A percentile compares a stretch with the other conserved stretches of the same genome.
phyloP scores from a whole-genome alignment of 352 stramenopile species.

The Peronospora destructor region DNA sequence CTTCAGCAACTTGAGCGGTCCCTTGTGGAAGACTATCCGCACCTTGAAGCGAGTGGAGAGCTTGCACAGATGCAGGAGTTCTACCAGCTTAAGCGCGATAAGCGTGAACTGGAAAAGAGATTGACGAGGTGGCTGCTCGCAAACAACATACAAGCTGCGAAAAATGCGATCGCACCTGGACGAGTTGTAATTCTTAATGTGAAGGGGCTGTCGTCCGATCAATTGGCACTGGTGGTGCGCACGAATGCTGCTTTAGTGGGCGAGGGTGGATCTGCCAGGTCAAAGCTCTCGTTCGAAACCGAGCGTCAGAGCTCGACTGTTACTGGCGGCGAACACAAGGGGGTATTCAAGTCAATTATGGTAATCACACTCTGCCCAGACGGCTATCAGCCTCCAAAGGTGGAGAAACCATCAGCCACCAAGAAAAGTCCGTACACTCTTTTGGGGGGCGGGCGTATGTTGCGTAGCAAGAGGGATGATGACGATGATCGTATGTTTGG shows the following conservation, averaged over 20 bases:
- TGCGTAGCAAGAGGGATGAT: conserved; percentile 50
- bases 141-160: conserved; percentile 56
- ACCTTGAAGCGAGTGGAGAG: conserved; percentile 52
- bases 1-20: conserved; percentile 42
- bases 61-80: conserved; percentile 56
- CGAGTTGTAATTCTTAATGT: conserved; percentile 58
- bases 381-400: conserved; percentile 49
- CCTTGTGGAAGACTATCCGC: conserved; percentile 54
- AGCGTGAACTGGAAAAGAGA: conserved; percentile 61
- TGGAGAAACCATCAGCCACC: conserved; percentile 10
- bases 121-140: conserved; percentile 65
- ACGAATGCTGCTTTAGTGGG: conserved; percentile 31
- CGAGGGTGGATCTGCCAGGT: conserved; percentile 24
- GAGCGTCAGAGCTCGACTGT: conserved; percentile 17
- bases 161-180: conserved; percentile 53
- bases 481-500: conserved; percentile 45
- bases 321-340: conserved; percentile 15
- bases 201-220: conserved; percentile 51
- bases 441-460: conserved; percentile 29
- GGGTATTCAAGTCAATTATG: conserved; percentile 71
- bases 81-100: conserved; percentile 65
- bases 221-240: conserved; percentile 55
- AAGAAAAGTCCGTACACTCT: conserved; percentile 16
- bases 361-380: conserved; percentile 63
- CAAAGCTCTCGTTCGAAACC: conserved; percentile 44